Conservation (phyloP, 202 grass and related monocot genomes). For the Bolboschoenoplectus hybrid region DNA sequence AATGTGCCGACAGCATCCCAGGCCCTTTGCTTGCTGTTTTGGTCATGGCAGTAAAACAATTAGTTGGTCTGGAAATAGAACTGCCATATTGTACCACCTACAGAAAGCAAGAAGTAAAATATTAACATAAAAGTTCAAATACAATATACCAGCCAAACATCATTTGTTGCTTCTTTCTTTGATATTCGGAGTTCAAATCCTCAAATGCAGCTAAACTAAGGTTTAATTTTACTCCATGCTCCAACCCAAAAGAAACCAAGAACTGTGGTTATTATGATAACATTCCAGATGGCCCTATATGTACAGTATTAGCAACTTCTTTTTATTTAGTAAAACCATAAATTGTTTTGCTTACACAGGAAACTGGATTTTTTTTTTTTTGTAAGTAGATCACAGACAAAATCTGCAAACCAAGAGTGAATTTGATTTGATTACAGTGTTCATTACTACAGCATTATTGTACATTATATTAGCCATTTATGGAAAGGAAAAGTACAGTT, state of each 20-base stretch:
- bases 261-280: background rate
- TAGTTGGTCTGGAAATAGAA: slow-evolving; percentile 12
- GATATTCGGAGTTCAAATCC: background rate
- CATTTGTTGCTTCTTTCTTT: background rate
- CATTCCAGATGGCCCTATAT: background rate
- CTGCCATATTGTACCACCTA: slow-evolving; percentile 24
- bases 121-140: slow-evolving; percentile 6
- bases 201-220: background rate
- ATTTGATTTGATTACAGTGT: background rate
- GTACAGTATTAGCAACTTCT: too few relatives aligned
- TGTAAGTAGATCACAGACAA: background rate
- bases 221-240: background rate
- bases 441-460: too few relatives aligned
- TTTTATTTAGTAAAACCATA: too few relatives aligned
- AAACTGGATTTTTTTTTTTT: background rate
- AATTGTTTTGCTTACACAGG: background rate
- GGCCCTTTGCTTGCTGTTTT: slow-evolving; percentile 33
- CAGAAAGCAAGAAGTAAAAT: background rate
- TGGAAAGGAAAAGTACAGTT: background rate
- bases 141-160: slow-evolving; percentile 17
- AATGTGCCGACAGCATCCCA: slow-evolving; percentile 32
- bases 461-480: background rate
- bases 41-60: slow-evolving; percentile 27
- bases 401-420: background rate
- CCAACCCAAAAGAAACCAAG: background rate